Conservation (phyloP, 805 yeast genomes). For the Saccharomyces kudriavzevii region DNA sequence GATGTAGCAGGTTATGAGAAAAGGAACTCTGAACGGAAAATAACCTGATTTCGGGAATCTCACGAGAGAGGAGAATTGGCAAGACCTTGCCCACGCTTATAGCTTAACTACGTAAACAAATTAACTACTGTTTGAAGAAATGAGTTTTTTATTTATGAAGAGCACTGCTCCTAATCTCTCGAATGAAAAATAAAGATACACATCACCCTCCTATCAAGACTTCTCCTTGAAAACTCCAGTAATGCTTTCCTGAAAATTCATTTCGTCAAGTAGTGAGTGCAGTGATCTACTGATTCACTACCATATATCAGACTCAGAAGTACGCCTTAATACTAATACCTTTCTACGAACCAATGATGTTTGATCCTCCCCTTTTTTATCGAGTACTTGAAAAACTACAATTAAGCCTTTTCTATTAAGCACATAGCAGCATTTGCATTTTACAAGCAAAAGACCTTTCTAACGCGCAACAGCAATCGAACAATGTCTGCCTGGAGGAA, state of each 20-base stretch:
- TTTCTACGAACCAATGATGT: constrained; percentile 2
- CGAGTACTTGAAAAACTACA: background rate
- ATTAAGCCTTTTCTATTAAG: background rate
- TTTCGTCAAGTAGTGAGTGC: background rate
- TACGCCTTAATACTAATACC: background rate
- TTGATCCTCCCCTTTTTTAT: background rate
- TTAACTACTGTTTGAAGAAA: too few relatives aligned
- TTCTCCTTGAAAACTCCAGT: background rate
- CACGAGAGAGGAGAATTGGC: too few relatives aligned
- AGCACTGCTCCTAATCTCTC: too few relatives aligned
- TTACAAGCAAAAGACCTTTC: background rate
- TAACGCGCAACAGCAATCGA: background rate
- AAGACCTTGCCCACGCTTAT: too few relatives aligned
- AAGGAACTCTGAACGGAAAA: too few relatives aligned
- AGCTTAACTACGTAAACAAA: too few relatives aligned
- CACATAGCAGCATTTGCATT: background rate
- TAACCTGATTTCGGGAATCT: too few relatives aligned
- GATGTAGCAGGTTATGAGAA: too few relatives aligned
- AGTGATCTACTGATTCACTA: background rate
- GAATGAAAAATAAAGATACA: too few relatives aligned
- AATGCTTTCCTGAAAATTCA: background rate
- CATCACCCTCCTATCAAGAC: background rate
- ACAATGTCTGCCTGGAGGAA: constrained; percentile 54
- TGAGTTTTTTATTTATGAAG: too few relatives aligned
- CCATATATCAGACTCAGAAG: background rate